Percentiles rank a stretch among this genome's conserved stretches.
Conservation (phyloP, 148 eudicot genomes). For the Chenopodium formosanum region DNA sequence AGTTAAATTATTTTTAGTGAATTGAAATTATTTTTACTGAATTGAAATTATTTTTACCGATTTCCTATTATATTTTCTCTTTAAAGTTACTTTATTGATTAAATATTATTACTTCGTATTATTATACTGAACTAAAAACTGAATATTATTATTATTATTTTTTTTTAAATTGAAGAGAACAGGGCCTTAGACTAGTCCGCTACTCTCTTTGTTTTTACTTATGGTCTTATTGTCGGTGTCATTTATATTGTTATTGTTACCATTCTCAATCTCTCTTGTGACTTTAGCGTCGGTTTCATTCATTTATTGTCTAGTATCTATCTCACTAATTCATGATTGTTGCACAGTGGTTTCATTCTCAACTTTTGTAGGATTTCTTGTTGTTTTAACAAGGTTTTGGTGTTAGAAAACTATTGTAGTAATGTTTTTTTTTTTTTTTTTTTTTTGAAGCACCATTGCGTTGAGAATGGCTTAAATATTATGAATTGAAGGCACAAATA, state of each 20-base stretch:
- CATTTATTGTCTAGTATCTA: not conserved
- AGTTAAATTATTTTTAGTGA: too few species aligned
- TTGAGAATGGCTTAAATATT: not conserved
- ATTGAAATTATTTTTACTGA: too few species aligned
- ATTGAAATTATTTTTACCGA: too few species aligned
- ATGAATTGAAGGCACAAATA: not conserved
- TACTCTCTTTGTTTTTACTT: not conserved
- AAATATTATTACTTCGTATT: too few species aligned
- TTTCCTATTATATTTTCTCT: too few species aligned
- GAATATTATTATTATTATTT: too few species aligned
- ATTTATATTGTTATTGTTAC: not conserved
- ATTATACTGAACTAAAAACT: too few species aligned
- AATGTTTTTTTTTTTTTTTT: not conserved
- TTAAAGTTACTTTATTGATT: too few species aligned
- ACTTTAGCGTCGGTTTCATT: not conserved
- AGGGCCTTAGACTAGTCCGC: not conserved
- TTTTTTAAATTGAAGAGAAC: too few species aligned
- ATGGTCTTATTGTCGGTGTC: not conserved
- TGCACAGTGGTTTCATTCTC: constrained; percentile 3
- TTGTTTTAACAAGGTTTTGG: not conserved
- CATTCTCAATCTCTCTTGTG: not conserved
- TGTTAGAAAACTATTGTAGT: not conserved
- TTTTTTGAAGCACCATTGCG: not conserved
- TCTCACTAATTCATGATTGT: too few species aligned
- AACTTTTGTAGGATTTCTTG: not conserved